A percentile compares a stretch with the other conserved stretches of the same genome.
These are phyloP conservation scores for Alternaria incomplexa DNA, from an alignment of 2,329 filamentous ascomycete species.

Conservation along the genomic window DNA sequence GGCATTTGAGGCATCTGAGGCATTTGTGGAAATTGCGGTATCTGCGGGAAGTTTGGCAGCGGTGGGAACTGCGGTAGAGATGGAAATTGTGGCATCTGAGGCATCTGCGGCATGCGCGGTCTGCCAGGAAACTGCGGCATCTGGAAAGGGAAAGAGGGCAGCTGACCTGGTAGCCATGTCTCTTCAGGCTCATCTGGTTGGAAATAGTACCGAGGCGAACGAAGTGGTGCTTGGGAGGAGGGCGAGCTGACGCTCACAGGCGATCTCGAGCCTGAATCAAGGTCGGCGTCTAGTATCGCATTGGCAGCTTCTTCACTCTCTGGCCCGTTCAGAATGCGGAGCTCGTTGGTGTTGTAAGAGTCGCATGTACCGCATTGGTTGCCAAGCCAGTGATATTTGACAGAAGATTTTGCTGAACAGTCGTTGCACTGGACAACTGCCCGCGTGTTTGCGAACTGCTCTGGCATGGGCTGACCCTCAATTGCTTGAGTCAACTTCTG, in stretches of 20 bases:
- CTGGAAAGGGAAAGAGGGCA: slow-evolving; percentile 46
- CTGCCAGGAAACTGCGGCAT: slow-evolving; percentile 44
- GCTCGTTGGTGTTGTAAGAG: slow-evolving; percentile 60
- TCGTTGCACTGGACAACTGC: slow-evolving; percentile 94
- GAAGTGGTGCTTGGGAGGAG: slow-evolving; percentile 37
- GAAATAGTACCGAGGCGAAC: slow-evolving; percentile 46
- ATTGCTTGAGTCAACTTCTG: slow-evolving; percentile 89
- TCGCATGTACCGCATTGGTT: slow-evolving; percentile 77
- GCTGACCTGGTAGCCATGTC: slow-evolving; percentile 46
- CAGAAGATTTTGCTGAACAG: slow-evolving; percentile 84
- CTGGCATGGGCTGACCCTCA: slow-evolving; percentile 87
- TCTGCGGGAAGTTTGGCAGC: slow-evolving; percentile 39
- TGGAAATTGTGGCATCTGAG: slow-evolving; percentile 39
- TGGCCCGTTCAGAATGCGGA: slow-evolving; percentile 51
- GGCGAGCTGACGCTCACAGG: slow-evolving; percentile 42
- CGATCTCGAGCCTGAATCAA: slow-evolving; percentile 33
- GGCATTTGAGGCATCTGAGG: slow-evolving; percentile 36
- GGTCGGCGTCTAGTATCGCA: slow-evolving; percentile 38
- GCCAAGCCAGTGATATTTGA: slow-evolving; percentile 92
- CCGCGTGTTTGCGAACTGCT: slow-evolving; percentile 77
- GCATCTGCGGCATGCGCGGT: slow-evolving; percentile 42
- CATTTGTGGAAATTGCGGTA: slow-evolving; percentile 31
- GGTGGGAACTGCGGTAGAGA: slow-evolving; percentile 40
- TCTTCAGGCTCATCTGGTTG: slow-evolving; percentile 46
- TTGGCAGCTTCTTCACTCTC: slow-evolving; percentile 46